phyloP scores from a whole-genome alignment of 2,329 filamentous ascomycete species.

The Fusarium incarnatum region DNA sequence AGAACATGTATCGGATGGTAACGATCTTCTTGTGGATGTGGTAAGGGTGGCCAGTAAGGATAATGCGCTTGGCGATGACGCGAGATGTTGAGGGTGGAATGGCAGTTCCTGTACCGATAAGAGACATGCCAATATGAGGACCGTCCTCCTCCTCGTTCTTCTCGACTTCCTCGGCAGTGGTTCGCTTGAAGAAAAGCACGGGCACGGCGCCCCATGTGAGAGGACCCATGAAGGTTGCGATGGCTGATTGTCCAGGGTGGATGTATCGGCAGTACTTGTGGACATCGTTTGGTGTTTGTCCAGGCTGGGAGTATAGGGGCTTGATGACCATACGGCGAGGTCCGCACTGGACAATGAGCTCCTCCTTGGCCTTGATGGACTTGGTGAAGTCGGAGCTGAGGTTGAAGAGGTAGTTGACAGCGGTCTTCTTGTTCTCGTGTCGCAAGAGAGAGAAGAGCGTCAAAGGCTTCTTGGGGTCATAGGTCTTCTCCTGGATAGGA shows the following conservation, averaged over 20 bases:
- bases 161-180: constrained; percentile 56
- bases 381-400: constrained; percentile 80
- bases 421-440: constrained; percentile 94
- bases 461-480: constrained; percentile 67
- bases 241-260: constrained; percentile 88
- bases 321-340: constrained; percentile 88
- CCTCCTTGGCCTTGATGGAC: constrained; percentile 90
- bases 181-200: constrained; percentile 84
- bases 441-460: constrained; percentile 87
- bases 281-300: constrained; percentile 93
- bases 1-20: constrained; percentile 99
- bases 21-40: constrained; percentile 99
- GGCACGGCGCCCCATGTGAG: constrained; percentile 94
- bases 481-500: constrained; percentile 56
- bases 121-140: constrained; percentile 66
- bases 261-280: constrained; percentile 96
- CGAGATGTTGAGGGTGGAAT: constrained; percentile 80
- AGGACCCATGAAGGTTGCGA: constrained; percentile 90
- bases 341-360: constrained; percentile 91
- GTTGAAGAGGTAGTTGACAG: constrained; percentile 89
- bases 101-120: constrained; percentile 89
- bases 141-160: constrained; percentile 58
- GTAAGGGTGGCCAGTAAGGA: constrained; percentile 95
- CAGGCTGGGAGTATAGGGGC: constrained; percentile 89
- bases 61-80: constrained; percentile 92